Evolutionary conservation across 148 eudicot species (phyloP), one percentile per base, ranked within the genome.

Genomic region (Camellia japonica): DNA sequence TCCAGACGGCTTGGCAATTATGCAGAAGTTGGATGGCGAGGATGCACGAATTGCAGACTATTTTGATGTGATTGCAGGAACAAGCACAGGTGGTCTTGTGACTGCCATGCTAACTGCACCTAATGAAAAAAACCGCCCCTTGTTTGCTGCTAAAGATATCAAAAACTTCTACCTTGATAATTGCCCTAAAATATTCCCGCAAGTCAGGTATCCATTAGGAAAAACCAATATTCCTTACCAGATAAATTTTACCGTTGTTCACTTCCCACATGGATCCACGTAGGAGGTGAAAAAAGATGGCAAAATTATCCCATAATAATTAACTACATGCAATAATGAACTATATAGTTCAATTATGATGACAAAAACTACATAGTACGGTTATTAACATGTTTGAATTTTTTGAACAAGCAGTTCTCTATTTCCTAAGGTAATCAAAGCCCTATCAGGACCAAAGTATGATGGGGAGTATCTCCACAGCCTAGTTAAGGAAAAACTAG

Each of bases 121-220:
- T 2, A 14, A 78, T 9, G 74, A 68, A 3, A 43, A 78, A 6
- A 68, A 30, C 14, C 74, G 74, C 8, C 80, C 74, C 2, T 11
- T 78, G 54, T 79, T 71, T 79, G 76, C 76, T 61, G 81, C 81
- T 18, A 79, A 79, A 47, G 76, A 79, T 30, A 79, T 79, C 56
- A 79, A 60, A 9, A 56, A 71, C 64, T 79, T 79, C 20, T 79
- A 79, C 64, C 68, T 79, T 14, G 68, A 79, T 0, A 30, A 79
- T 1, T 59, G 75, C 68, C 81, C 81, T 12, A 49, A 71, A 61
- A 79, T 71, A 13, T 79, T 79, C 51, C 70, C 70, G 20, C 81
- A 71, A 16, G 13, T 0, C 46, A 43, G 11, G 76, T 79, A 69
- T 18, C 20, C 58, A 38, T 16, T 9, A 71, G 43, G 12, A 0